Base-by-base conservation (phyloP, 2,329 filamentous ascomycete genomes). In the Diaporthe batatas region DNA sequence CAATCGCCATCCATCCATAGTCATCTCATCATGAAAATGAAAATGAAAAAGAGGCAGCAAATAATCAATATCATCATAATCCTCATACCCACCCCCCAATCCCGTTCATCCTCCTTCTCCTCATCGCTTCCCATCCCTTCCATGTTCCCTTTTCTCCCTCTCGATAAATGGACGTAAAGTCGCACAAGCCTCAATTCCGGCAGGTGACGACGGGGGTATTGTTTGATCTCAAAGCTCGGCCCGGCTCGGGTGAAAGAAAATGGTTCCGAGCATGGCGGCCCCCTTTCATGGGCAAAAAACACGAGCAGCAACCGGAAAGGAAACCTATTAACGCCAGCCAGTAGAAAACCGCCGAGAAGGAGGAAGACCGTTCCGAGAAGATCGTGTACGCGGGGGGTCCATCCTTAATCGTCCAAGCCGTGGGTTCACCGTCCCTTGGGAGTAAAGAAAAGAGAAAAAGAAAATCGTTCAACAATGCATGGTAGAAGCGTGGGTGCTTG, bases 81-180 rank as follows among this genome's bases (percentile, higher is more conserved):
- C 51, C 39, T 36, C 68, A 74, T 84, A 84, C 77, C 82, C 82
- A 84, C 77, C 83, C 86, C 84, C 73, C 79, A 81, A 79, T 47
- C 18, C 39, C 39, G 39, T 47, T 14, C 14, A 14, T 16, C 12
- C 10, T 21, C 42, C 18, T 44, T 8, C 21, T 83, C 82, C 75
- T 82, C 80, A 75, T 79, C 42, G 25, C 23, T 44, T 8, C 47
- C 42, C 25, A 21, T 49, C 39, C 42, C 25, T 29, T 49, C 39
- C 39, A 29, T 5, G 29, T 29, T 2, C 29, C 29, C 5, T 29
- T 6, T 29, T 67, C 36, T 67, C 36, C 62, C 62, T 47, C 42
- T 57, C 70, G 59, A 68, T 73, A 55, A 73, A 74, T 70, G 73
- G 73, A 74, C 67, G 71, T 74, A 67, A 70, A 64, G 71, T 73